phyloP scores from a whole-genome alignment of 768 basidiomycete species.

The Hemileccinum rubropunctum region DNA sequence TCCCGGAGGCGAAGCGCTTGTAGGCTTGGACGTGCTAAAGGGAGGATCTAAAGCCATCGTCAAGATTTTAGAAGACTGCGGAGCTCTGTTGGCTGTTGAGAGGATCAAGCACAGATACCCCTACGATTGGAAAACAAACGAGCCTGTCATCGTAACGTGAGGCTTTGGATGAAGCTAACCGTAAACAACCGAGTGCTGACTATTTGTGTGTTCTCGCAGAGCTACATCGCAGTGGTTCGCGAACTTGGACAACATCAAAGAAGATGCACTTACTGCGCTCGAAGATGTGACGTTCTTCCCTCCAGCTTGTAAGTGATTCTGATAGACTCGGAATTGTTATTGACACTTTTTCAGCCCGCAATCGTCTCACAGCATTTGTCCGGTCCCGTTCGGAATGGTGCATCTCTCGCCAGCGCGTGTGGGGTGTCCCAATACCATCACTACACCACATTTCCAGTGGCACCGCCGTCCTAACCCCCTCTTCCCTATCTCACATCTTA shows the following conservation, averaged over 20 bases:
- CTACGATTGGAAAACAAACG: conserved; percentile 94
- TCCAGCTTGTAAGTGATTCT: conserved; percentile 53
- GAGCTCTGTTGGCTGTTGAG: conserved; percentile 59
- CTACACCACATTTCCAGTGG: conserved; percentile 66
- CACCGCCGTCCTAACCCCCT: conserved; percentile 58
- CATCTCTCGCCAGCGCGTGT: conserved; percentile 94
- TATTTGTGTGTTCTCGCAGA: conserved; percentile 34
- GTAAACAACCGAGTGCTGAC: neutral
- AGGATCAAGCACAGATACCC: conserved; percentile 86
- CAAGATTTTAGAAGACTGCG: conserved; percentile 52
- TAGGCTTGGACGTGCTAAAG: conserved; percentile 71
- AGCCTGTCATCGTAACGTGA: conserved; percentile 89
- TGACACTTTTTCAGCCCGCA: conserved; percentile 55
- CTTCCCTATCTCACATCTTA: conserved; percentile 74
- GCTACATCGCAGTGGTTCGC: conserved; percentile 99
- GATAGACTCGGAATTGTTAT: neutral
- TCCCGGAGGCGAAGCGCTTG: conserved; percentile 46
- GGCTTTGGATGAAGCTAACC: conserved; percentile 20
- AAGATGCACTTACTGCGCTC: conserved; percentile 66
- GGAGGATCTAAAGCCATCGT: conserved; percentile 70
- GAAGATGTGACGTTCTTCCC: conserved; percentile 75
- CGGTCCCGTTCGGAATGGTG: conserved; percentile 95
- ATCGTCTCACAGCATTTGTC: conserved; percentile 85
- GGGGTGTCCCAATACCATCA: conserved; percentile 96
- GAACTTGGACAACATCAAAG: conserved; percentile 82